Evolutionary conservation across 1,284 basidiomycete species (phyloP).

Genomic region (Porodaedalea pini): DNA sequence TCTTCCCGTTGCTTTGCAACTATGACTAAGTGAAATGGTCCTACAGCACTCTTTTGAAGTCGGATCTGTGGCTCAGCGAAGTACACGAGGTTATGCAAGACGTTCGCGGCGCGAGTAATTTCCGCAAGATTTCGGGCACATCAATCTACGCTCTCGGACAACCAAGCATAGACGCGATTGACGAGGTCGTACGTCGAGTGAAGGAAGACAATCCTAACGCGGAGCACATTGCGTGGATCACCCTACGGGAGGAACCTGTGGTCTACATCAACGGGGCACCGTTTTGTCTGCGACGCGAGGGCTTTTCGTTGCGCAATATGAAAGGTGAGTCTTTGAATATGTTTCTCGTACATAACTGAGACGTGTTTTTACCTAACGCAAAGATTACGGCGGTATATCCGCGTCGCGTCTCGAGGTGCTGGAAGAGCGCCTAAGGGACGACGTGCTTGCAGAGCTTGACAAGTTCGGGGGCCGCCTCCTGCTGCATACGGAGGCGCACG

Average conservation of each 20-base stretch:
- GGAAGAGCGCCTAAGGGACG: constrained; percentile 89
- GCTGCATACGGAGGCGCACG: constrained; percentile 85
- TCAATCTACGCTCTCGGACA: constrained; percentile 91
- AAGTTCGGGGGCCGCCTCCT: constrained; percentile 85
- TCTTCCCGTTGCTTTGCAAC: neutral
- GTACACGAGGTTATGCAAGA: constrained; percentile 58
- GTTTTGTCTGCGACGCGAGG: constrained; percentile 75
- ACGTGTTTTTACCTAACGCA: neutral
- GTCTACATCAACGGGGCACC: constrained; percentile 91
- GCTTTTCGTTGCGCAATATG: constrained; percentile 82
- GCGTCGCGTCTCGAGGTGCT: constrained; percentile 82
- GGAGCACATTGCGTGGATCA: constrained; percentile 83
- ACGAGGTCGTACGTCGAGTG: constrained; percentile 75
- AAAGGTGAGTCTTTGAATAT: constrained; percentile 49
- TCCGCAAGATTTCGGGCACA: constrained; percentile 81
- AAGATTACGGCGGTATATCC: constrained; percentile 92
- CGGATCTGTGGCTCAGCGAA: constrained; percentile 84
- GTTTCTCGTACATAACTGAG: neutral
- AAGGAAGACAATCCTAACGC: constrained; percentile 59
- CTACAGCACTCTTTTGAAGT: constrained; percentile 81
- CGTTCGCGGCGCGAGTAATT: constrained; percentile 92
- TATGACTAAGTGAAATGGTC: constrained; percentile 1
- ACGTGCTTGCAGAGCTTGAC: constrained; percentile 81
- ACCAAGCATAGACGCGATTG: constrained; percentile 88
- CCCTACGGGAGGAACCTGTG: constrained; percentile 90